Percentiles rank a stretch among this genome's conserved stretches.
These are phyloP conservation scores for Teratosphaeria pseudoeucalypti DNA, from an alignment of 2,329 filamentous ascomycete species.

Conservation along the genomic window DNA sequence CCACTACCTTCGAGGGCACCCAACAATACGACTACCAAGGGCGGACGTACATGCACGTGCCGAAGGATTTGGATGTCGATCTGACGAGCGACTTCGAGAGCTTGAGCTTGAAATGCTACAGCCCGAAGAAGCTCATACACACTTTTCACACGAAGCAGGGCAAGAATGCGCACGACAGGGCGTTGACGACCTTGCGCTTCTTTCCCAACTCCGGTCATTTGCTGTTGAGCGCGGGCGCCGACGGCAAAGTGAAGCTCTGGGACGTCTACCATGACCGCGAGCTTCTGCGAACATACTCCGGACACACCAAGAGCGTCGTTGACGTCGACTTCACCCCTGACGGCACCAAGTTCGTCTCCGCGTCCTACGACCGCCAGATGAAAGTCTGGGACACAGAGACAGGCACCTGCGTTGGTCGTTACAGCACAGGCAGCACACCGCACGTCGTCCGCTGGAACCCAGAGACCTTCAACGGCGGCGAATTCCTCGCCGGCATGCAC, in stretches of 20 bases:
- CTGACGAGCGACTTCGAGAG: constrained; percentile 72
- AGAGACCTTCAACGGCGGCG: constrained; percentile 61
- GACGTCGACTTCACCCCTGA: constrained; percentile 78
- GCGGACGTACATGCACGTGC: constrained; percentile 94
- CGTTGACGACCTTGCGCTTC: constrained; percentile 81
- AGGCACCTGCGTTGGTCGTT: constrained; percentile 75
- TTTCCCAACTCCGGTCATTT: constrained; percentile 83
- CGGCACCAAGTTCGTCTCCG: constrained; percentile 78
- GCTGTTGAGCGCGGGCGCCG: constrained; percentile 78
- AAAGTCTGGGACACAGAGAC: constrained; percentile 98
- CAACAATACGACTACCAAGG: constrained; percentile 87
- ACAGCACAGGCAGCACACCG: constrained; percentile 87
- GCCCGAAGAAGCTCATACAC: constrained; percentile 87
- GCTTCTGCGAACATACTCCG: constrained; percentile 79
- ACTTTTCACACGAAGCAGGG: constrained; percentile 66
- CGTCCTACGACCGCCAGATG: constrained; percentile 89
- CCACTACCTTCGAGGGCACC: constrained; percentile 74
- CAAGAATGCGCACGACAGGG: constrained; percentile 48
- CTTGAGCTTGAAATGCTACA: constrained; percentile 44
- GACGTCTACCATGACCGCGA: constrained; percentile 86
- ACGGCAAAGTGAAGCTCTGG: constrained; percentile 86
- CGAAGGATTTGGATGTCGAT: constrained; percentile 79
- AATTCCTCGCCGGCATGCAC: constrained; percentile 93
- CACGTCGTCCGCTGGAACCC: constrained; percentile 94
- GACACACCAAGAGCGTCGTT: constrained; percentile 81